Base-by-base conservation (phyloP, 352 stramenopile species). In the Halophytophthora batemanensis region DNA sequence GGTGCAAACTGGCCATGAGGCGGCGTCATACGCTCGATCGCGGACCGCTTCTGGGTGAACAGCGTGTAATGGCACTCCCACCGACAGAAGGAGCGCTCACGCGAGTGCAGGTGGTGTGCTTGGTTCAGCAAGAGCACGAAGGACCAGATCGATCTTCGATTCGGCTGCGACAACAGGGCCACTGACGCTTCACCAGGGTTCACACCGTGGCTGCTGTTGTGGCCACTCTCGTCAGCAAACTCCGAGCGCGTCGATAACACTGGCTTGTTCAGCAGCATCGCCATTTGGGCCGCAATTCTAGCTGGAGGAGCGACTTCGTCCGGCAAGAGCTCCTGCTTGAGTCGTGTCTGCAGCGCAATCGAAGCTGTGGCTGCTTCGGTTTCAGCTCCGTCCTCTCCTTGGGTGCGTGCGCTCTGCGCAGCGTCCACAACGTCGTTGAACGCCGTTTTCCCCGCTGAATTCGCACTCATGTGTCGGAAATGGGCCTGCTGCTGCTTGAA, bases 21-120 rank as follows among this genome's bases (percentile, higher is more conserved):
- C 1, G 37, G 39, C 6, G 55, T 43, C 6, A 33, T 25, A 17
- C 69, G 56, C 50, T 90, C 76, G 17, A 90, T 57, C 1, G 74
- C 79, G 11, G 79, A 90, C 13, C 76, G 59, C 14, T 77, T 70
- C 45, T 87, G 79, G 0, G 48, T 52, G 3, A 87, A 62, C 1
- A 87, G 50, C n/a, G 71, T 59, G 56, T 90, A 90, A 46, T 82
- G 75, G 41, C 79, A 90, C 25, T 87, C 79, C 79, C 79, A 90
- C 18, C 76, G 72, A 61, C 74, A 77, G 22, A 72, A 86, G 1
- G 74, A 59, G 3, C 69, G 74, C 44, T 87, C 67, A 17, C 74
- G 66, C 6, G 72, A 82, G 15, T 82, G 61, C 40, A 90, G 48
- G 53, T 86, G 66, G 49, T 90, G 74, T 8, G 70, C 72, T 43